Evolutionary conservation across 2,329 filamentous ascomycete genomes (phyloP), one percentile per base, ranked within the genome.

Genomic region (Phialemonium atrogriseum): DNA sequence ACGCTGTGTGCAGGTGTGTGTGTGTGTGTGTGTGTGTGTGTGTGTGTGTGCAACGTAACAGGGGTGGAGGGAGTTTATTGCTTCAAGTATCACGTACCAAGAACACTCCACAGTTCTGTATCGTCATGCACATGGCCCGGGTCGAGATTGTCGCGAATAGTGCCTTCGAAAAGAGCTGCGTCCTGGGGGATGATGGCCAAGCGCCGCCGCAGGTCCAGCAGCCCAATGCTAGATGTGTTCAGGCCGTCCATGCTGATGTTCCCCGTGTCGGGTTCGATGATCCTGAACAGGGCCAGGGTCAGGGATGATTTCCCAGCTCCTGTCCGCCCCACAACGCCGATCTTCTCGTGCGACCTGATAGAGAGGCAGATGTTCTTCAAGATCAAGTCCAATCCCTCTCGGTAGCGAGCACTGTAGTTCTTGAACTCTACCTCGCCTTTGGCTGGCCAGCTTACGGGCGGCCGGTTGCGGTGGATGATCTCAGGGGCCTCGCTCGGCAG

Each of bases 151-250:
- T 98, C 91, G 44, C 91, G 77, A 41, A 98, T 75, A 7, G 58
- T 56, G 7, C 61, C 61, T 33, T 67, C 63, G 49, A 98, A 98
- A 39, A 98, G 74, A 41, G 89, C 89, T 18, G 91, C 89, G 59
- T 98, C 93, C 55, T 98, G 91, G 5, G 93, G 91, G 44, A 98
- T 98, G 50, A 98, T 98, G 33, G 91, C 89, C 28, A 98, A 68
- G 36, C 91, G 80, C 34, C 88, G 75, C 34, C 91, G 79, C 34
- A 98, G 70, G 56, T 98, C 91, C 33, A 94, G 62, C 32, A 98
- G 64, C 3, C 91, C 91, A 49, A 98, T 95, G 4, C 76, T 77
- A 33, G 85, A 89, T 10, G 91, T 94, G 59, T 95, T 84, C 33
- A 98, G 63, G 27, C 75, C 72, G 58, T 98, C 91, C 49, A 98